Conservation (phyloP, 73 alveolate genomes). For the Tetrahymena borealis region DNA sequence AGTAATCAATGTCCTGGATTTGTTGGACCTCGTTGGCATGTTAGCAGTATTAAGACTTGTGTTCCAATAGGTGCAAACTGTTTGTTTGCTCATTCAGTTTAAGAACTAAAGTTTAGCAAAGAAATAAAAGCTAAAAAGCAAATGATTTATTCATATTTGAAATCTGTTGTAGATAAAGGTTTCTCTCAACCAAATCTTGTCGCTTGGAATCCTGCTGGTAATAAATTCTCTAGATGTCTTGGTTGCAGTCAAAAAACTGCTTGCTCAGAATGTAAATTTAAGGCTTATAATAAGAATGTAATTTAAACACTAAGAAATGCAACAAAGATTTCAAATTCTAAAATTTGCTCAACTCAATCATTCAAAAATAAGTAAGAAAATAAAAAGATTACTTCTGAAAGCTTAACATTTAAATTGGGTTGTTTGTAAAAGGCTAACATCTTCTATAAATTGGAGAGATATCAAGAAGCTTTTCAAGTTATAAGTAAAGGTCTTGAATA, state of each 20-base stretch:
- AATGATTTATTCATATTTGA: background rate
- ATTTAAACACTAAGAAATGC: background rate
- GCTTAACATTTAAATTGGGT: background rate
- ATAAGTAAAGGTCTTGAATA: background rate
- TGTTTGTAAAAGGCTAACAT: background rate
- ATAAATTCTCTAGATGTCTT: background rate
- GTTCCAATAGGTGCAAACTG: background rate
- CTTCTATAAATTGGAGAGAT: background rate
- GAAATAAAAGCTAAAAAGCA: background rate
- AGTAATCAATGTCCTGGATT: background rate
- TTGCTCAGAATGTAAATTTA: background rate
- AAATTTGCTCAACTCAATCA: background rate
- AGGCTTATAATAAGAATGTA: background rate
- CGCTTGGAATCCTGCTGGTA: conserved; percentile 1
- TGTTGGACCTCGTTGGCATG: conserved; percentile 2
- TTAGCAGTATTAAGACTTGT: background rate
- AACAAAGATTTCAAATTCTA: background rate
- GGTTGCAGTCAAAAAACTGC: background rate
- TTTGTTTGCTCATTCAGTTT: background rate
- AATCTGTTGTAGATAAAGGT: background rate
- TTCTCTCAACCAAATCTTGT: background rate
- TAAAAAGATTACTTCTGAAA: background rate
- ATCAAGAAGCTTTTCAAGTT: background rate
- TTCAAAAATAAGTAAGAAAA: background rate
- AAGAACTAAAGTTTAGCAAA: background rate